Conservation (phyloP, 441 rosid genomes). For the Jatropha podagrica region DNA sequence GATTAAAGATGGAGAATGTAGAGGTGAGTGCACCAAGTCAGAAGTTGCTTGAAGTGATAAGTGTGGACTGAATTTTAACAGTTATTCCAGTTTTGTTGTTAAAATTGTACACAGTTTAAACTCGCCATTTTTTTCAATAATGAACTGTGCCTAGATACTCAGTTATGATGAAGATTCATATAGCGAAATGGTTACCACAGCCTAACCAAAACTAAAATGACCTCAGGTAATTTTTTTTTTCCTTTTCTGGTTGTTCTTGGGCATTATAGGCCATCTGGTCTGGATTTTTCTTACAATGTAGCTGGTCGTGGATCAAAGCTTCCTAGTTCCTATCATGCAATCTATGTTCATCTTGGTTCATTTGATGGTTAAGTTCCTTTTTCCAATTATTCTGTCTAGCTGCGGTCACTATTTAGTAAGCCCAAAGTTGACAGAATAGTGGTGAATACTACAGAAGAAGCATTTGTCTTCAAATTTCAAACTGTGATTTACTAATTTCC, state of each 20-base stretch:
- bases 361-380: neutral
- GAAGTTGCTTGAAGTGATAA: conserved; percentile 62
- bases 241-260: neutral
- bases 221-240: no score
- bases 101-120: conserved; percentile 21
- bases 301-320: neutral
- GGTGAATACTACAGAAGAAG: neutral
- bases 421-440: neutral
- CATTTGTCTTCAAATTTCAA: neutral
- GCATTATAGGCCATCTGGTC: neutral
- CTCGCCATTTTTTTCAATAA: conserved; percentile 23
- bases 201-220: neutral
- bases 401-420: neutral
- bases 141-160: conserved; percentile 8
- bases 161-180: conserved; percentile 8
- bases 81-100: conserved; percentile 24
- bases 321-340: neutral
- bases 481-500: neutral
- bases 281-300: neutral
- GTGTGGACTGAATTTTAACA: conserved; percentile 44
- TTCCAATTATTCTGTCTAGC: neutral
- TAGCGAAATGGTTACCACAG: neutral
- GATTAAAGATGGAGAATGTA: conserved; percentile 82
- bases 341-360: neutral
- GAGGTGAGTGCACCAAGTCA: conserved; percentile 53